Evolutionary conservation across 176 grass and related monocot genomes (phyloP).

Genomic region (Canna indica): DNA sequence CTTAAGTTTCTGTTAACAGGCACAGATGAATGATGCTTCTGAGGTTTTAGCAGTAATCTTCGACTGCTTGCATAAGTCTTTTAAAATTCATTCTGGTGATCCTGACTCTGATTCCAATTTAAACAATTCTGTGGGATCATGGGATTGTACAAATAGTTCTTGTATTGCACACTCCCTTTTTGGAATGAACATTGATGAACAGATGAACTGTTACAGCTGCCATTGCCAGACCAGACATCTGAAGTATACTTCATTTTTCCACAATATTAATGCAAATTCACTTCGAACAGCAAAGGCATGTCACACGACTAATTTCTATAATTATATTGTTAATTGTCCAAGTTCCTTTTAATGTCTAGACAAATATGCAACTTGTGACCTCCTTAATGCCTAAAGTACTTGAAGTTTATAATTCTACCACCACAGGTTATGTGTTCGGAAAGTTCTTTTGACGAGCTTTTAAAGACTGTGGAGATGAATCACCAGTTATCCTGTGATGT

Average conservation of each 20-base stretch:
- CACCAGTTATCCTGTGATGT: constrained; percentile 78
- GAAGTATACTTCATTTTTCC: constrained; percentile 93
- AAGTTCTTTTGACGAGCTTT: constrained; percentile 72
- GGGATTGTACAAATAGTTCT: constrained; percentile 77
- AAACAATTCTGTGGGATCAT: constrained; percentile 49
- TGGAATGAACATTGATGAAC: constrained; percentile 85
- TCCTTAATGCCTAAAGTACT: constrained; percentile 1
- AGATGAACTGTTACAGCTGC: constrained; percentile 82
- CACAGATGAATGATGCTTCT: constrained; percentile 99
- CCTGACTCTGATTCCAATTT: constrained; percentile 36
- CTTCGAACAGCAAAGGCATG: constrained; percentile 75
- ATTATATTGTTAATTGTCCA: constrained; percentile 8
- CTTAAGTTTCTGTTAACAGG: constrained; percentile 38
- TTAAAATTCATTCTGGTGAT: constrained; percentile 36
- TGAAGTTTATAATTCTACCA: background rate
- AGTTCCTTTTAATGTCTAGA: constrained; percentile 1
- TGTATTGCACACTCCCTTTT: constrained; percentile 82
- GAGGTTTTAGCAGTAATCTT: constrained; percentile 92
- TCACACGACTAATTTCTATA: constrained; percentile 8
- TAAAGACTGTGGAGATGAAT: constrained; percentile 89
- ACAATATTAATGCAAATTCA: constrained; percentile 91
- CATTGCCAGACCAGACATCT: constrained; percentile 57
- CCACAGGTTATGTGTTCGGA: constrained; percentile 68
- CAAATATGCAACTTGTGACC: background rate
- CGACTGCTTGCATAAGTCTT: constrained; percentile 82